Evolutionary conservation across 805 yeast genomes (phyloP).

Genomic region (Cyberlindnera maclurae): DNA sequence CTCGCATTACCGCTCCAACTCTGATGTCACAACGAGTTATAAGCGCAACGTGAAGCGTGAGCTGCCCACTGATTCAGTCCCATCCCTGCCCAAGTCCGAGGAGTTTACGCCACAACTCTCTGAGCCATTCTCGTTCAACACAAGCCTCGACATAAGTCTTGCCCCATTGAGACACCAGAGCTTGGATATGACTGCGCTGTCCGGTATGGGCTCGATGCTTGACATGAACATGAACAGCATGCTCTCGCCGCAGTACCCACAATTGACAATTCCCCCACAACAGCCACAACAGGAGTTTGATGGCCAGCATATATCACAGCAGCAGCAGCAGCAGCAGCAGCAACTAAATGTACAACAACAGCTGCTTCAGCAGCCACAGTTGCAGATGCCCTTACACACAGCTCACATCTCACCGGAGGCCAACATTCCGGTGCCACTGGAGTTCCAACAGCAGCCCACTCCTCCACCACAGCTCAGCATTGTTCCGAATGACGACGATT

Average conservation of each 20-base stretch:
- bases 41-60: slow-evolving; percentile 6
- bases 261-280: neutral
- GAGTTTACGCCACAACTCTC: neutral
- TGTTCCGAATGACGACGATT: slow-evolving; percentile 2
- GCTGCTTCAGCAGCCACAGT: no score
- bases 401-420: no score
- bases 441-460: slow-evolving; percentile 1
- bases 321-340: no score
- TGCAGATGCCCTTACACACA: no score
- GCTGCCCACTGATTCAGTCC: neutral
- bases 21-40: slow-evolving; percentile 16
- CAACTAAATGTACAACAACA: no score
- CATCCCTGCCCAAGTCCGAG: neutral
- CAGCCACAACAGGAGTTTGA: neutral
- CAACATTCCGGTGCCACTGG: neutral
- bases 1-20: slow-evolving; percentile 19
- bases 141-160: slow-evolving; percentile 18
- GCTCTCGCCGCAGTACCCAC: neutral
- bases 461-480: slow-evolving; percentile 3
- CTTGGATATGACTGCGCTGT: slow-evolving; percentile 14
- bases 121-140: slow-evolving; percentile 9
- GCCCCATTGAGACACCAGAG: slow-evolving; percentile 22
- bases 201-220: slow-evolving; percentile 9
- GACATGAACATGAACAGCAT: neutral
- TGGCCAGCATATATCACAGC: no score